Evolutionary conservation across 306 rosid genomes (phyloP), one percentile per base, ranked within the genome.

Genomic region (Prinsepia uniflora): DNA sequence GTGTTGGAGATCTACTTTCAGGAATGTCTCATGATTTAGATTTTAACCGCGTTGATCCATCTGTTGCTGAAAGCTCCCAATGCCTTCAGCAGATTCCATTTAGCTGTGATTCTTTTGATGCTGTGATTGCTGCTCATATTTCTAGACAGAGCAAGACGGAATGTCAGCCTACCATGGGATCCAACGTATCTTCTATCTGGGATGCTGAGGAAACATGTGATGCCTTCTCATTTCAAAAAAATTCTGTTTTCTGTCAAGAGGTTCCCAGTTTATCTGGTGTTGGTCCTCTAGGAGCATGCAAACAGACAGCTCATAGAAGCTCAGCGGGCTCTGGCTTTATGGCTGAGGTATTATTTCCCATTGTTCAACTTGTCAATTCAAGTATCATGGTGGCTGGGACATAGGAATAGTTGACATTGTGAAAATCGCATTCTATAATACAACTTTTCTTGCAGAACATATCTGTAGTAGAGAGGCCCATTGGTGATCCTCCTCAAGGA

Each of bases 131-230:
- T 66, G 97, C 98, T 70, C 97, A 93, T 87, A 83, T 93, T 67
- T 86, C 90, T 71, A 82, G 79, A 76, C 94, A 94, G 80, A 82
- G 78, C 64, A 91, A 82, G 83, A 87, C 75, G 65, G 89, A 72
- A 43, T 83, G 76, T 72, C 85, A 86, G 65, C 74, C 96, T 44
- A 72, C 80, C 70, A 50, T 87, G 81, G 80, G 80, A 64, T 81
- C 89, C 43, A 85, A 88, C 60, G 75, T 75, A 82, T 86, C 94
- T 70, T 94, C 99, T 75, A 94, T 94, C 62, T 94, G 89, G 95
- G 97, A 94, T 82, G 99, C 95, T 61, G 99, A 94, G 84, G 99
- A 84, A 79, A 94, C 99, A 9, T 79, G 96, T 56, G 97, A 94
- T 75, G 99, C 91, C 71, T 94, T 94, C 84, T 85, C 83, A 20